These are phyloP conservation scores for Dactylis glomerata DNA, from an alignment of 176 grass and related monocot species.

Conservation along the genomic window DNA sequence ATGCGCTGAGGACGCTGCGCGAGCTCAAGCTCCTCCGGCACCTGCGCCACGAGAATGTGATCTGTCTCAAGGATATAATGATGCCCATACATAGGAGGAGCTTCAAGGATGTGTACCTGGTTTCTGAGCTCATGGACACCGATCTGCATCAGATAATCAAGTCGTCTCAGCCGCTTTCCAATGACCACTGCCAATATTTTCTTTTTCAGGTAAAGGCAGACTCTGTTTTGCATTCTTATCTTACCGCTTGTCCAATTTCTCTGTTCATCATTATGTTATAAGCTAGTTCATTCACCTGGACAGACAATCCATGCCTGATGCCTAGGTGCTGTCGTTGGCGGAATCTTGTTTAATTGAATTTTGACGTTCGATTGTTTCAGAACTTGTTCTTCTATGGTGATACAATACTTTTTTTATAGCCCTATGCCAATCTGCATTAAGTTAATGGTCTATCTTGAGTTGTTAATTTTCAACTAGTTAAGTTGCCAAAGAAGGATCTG, in stretches of 20 bases:
- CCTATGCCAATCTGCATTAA: neutral
- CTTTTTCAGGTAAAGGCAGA: conserved; percentile 44
- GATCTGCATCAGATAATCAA: conserved; percentile 63
- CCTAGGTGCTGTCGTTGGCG: neutral
- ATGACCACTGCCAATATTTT: conserved; percentile 65
- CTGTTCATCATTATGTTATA: neutral
- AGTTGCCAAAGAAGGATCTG: neutral
- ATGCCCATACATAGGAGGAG: conserved; percentile 48
- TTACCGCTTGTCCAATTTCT: neutral
- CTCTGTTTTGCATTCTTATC: neutral
- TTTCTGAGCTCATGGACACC: conserved; percentile 54
- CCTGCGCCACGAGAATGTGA: conserved; percentile 56
- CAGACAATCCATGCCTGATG: neutral
- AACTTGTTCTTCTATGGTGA: neutral
- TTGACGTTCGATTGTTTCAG: neutral
- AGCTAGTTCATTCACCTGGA: neutral
- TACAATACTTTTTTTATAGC: neutral
- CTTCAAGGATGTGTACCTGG: conserved; percentile 60
- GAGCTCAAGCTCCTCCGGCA: conserved; percentile 61
- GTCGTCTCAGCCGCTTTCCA: conserved; percentile 43
- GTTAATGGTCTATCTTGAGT: neutral
- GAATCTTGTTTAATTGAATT: neutral
- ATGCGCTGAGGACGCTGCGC: conserved; percentile 48
- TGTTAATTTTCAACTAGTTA: neutral
- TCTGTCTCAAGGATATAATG: conserved; percentile 63